Evolutionary conservation across 306 rosid species (phyloP), one percentile per base, ranked within the genome.

Genomic region (Ochetophila trinervis): DNA sequence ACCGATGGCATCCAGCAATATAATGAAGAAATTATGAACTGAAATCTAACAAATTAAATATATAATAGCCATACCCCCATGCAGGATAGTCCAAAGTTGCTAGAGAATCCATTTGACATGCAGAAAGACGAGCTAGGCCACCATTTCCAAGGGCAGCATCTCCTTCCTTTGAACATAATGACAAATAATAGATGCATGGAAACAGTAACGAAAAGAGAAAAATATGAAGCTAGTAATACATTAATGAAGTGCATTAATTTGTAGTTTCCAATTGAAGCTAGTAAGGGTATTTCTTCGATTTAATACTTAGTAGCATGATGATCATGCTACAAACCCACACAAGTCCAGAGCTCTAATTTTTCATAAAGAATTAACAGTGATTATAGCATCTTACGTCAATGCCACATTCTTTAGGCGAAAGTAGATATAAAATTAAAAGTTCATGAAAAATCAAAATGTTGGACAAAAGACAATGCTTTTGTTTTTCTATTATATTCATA

Each of bases 21-120:
- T 17, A 2, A 49, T 60, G 8, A 19, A 24, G 24, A 21, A 52
- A 70, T 17, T 9, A 37, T 8, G 19, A 54, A 37, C 21, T 14
- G 8, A 21, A 62, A 18, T 62, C 54, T 8, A 20, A 3, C 19
- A 50, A 2, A 16, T 44, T 34, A 45, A 68, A 35, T 5, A 44
- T 27, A 61, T 32, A 64, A 23, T 36, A 51, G 37, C 36, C 71
- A 74, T 85, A 87, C 88, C 95, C 84, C 91, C 95, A 87, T 40
- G 95, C 95, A 78, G 94, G 94, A 74, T 82, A 82, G 71, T 87
- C 90, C 83, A 87, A 69, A 68, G 90, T 87, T 53, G 95, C 95
- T 56, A 87, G 74, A 69, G 95, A 87, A 80, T 87, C 95, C 86
- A 87, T 78, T 66, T 85, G 88, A 64, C 95, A 87, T 52, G 90